phyloP scores from a whole-genome alignment of 2,329 filamentous ascomycete species.

The Apiospora koreana region DNA sequence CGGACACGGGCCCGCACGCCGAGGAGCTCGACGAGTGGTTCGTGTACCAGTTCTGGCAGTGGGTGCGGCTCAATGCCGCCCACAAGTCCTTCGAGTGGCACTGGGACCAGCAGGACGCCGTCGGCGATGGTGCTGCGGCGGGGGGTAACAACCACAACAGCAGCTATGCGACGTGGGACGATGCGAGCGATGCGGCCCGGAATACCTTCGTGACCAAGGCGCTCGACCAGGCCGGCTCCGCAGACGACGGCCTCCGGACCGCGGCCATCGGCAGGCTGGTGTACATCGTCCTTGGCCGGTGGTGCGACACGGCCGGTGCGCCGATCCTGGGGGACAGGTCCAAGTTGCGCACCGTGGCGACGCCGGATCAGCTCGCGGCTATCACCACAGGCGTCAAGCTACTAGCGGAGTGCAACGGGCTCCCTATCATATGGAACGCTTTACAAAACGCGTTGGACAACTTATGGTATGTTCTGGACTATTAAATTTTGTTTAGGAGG shows the following conservation, averaged over 20 bases:
- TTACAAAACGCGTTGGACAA: constrained; percentile 51
- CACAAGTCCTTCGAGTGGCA: constrained; percentile 76
- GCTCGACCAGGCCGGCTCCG: constrained; percentile 45
- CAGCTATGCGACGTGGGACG: constrained; percentile 63
- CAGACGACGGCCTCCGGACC: constrained; percentile 49
- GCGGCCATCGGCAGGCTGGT: constrained; percentile 59
- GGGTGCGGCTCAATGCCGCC: constrained; percentile 73
- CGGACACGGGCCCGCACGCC: constrained; percentile 71
- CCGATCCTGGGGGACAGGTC: constrained; percentile 39
- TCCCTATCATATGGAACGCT: constrained; percentile 53
- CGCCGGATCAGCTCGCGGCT: constrained; percentile 56
- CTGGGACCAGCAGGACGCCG: constrained; percentile 59
- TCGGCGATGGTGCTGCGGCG: constrained; percentile 14
- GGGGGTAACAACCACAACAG: constrained; percentile 30
- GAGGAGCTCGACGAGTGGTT: constrained; percentile 99
- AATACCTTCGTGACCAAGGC: constrained; percentile 58
- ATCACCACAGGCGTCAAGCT: constrained; percentile 57
- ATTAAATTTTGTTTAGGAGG: too few relatives aligned
- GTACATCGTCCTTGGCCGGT: constrained; percentile 68
- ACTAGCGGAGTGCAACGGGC: constrained; percentile 51
- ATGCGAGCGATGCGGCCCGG: constrained; percentile 57
- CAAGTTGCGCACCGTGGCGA: constrained; percentile 49
- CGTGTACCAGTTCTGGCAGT: constrained; percentile 84
- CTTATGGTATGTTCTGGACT: constrained; percentile 49
- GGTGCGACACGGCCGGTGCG: constrained; percentile 66